phyloP scores from a whole-genome alignment of 768 basidiomycete species.

The Tylopilus felleus region DNA sequence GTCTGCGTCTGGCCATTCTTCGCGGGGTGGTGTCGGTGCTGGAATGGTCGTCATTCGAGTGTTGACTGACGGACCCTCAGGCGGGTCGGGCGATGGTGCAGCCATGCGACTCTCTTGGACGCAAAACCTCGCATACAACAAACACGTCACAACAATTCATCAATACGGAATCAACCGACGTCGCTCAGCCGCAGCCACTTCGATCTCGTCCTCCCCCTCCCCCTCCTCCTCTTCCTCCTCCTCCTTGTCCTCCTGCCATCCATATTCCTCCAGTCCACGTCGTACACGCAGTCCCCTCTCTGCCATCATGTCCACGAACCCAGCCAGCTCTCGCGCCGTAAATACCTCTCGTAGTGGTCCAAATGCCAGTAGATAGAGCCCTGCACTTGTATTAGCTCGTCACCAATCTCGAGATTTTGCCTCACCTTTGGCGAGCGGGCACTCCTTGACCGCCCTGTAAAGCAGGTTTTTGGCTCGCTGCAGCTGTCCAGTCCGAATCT shows the following conservation, averaged over 20 bases:
- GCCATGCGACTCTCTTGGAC: no score
- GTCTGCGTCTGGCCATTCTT: conserved; percentile 87
- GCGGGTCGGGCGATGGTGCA: neutral
- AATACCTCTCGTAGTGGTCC: conserved; percentile 65
- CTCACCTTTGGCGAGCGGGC: conserved; percentile 71
- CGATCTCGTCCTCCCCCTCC: conserved; percentile 30
- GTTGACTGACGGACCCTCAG: neutral
- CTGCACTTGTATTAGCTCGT: conserved; percentile 36
- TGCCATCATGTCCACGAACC: conserved; percentile 69
- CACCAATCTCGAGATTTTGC: neutral
- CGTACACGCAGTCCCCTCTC: conserved; percentile 69
- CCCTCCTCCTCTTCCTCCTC: conserved; percentile 57
- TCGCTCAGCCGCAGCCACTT: no score
- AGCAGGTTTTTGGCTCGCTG: conserved; percentile 66
- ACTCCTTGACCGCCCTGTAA: conserved; percentile 72
- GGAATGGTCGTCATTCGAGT: conserved; percentile 51
- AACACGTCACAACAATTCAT: conserved; percentile 17
- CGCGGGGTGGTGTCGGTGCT: conserved; percentile 56
- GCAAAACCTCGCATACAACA: conserved; percentile 7
- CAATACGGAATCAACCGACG: neutral
- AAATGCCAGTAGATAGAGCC: conserved; percentile 76
- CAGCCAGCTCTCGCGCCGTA: conserved; percentile 53
- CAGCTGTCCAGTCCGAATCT: conserved; percentile 59
- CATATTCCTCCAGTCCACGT: conserved; percentile 51
- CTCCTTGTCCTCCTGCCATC: conserved; percentile 15